phyloP scores from a whole-genome alignment of 768 basidiomycete genomes.

The Hortiboletus campestris region DNA sequence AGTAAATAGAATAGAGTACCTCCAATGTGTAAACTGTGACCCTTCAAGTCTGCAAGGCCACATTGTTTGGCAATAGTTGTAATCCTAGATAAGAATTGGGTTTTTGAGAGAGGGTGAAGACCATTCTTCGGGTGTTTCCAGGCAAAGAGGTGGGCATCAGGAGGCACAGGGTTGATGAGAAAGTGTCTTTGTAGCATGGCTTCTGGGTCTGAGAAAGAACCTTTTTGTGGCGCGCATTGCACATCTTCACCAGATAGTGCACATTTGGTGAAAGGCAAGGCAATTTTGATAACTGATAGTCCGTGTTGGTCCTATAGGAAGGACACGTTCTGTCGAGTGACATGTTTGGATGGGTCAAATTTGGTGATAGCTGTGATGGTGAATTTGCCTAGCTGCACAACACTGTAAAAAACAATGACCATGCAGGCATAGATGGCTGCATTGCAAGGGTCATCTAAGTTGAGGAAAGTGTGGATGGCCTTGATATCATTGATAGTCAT shows the following conservation, averaged over 20 bases:
- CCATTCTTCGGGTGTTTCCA: too few species aligned
- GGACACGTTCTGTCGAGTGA: not conserved
- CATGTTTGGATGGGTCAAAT: not conserved
- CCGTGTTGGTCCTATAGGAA: not conserved
- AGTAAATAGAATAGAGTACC: not conserved
- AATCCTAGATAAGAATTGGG: not conserved
- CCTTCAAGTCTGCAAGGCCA: not conserved
- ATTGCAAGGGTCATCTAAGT: not conserved
- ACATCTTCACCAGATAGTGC: not conserved
- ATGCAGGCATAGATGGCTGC: not conserved
- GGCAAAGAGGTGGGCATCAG: not conserved
- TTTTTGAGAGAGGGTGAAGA: too few species aligned
- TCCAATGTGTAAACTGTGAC: not conserved
- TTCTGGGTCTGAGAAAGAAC: not conserved
- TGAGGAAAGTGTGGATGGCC: too few species aligned
- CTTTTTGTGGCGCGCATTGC: not conserved
- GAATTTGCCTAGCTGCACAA: not conserved
- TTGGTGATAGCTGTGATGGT: not conserved
- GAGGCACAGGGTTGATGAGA: not conserved
- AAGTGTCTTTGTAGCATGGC: not conserved
- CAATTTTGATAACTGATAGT: not conserved
- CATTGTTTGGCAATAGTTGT: not conserved
- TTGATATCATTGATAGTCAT: too few species aligned
- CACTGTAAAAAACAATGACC: fast-evolving
- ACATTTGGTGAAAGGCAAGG: not conserved